A percentile compares a stretch with the other conserved stretches of the same genome.
phyloP scores from a whole-genome alignment of 2,329 filamentous ascomycete genomes.

The Keithomyces neogunnii region DNA sequence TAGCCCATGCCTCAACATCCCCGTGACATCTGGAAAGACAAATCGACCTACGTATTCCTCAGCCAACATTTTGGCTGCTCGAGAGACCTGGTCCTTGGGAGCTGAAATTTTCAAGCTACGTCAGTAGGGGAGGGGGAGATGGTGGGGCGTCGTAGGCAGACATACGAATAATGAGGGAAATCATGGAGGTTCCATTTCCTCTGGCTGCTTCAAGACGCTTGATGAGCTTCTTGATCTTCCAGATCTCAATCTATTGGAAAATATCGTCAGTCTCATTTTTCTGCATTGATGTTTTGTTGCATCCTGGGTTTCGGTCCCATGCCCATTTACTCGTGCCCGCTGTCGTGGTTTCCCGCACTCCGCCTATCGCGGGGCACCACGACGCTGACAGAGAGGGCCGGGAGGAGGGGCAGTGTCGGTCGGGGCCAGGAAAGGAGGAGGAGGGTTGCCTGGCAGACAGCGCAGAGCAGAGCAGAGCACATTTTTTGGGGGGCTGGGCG shows the following conservation, averaged over 20 bases:
- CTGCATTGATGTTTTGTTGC: background rate
- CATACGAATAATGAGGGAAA: slow-evolving; percentile 96
- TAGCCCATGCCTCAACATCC: slow-evolving; percentile 3
- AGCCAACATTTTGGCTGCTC: slow-evolving; percentile 98
- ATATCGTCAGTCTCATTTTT: slow-evolving; percentile 5
- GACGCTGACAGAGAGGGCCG: background rate
- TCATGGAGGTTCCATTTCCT: slow-evolving; percentile 99
- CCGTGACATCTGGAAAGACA: background rate
- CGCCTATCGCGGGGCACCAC: slow-evolving; percentile 22
- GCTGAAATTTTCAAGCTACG: slow-evolving; percentile 39
- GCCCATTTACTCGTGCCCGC: background rate
- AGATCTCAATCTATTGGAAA: slow-evolving; percentile 57
- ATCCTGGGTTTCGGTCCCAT: background rate
- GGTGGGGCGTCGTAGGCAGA: slow-evolving; percentile 12
- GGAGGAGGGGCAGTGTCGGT: background rate
- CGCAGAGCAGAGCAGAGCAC: slow-evolving; percentile 6
- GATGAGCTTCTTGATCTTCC: slow-evolving; percentile 99
- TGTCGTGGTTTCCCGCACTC: background rate
- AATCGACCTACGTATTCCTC: slow-evolving; percentile 81
- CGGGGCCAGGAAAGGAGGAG: background rate
- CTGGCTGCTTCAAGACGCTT: slow-evolving; percentile 95
- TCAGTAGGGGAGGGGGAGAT: slow-evolving; percentile 5
- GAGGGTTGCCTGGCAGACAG: background rate
- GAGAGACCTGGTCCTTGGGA: slow-evolving; percentile 95
- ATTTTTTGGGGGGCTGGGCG: slow-evolving; percentile 8